Conservation (phyloP, 1,284 basidiomycete species). For the Cutaneotrichosporon sp. region DNA sequence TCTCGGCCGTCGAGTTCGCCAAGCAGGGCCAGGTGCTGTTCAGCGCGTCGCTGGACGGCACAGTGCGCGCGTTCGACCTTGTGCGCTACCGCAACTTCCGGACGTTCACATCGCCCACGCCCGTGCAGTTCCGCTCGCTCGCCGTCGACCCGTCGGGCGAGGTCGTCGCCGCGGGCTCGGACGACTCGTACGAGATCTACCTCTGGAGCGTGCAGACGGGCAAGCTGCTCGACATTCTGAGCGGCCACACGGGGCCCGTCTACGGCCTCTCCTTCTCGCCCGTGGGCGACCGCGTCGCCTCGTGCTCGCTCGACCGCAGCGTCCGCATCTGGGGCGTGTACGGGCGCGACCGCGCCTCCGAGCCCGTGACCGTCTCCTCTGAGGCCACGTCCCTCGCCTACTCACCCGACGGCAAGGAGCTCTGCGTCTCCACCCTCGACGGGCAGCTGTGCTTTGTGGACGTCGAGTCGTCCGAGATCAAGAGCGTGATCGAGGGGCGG, state of each 20-base stretch:
- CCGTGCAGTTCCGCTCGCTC: conserved; percentile 93
- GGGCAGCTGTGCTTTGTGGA: conserved; percentile 94
- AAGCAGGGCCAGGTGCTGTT: conserved; percentile 95
- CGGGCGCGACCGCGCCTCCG: conserved; percentile 81
- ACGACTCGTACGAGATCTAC: conserved; percentile 94
- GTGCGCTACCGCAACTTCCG: conserved; percentile 98
- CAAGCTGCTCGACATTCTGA: conserved; percentile 88
- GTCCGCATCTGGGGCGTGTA: conserved; percentile 76
- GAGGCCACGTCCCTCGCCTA: conserved; percentile 89
- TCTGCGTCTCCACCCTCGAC: conserved; percentile 86
- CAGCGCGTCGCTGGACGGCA: conserved; percentile 94
- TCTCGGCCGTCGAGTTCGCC: conserved; percentile 86
- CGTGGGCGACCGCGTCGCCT: conserved; percentile 81
- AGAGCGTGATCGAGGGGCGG: conserved; percentile 85
- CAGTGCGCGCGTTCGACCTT: conserved; percentile 94
- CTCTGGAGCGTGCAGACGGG: conserved; percentile 99
- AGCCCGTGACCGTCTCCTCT: conserved; percentile 78
- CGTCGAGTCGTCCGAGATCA: conserved; percentile 77
- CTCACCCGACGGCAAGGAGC: conserved; percentile 89
- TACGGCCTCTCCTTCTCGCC: conserved; percentile 87
- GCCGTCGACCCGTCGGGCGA: conserved; percentile 97
- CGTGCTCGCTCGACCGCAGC: conserved; percentile 70
- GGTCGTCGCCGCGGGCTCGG: conserved; percentile 92
- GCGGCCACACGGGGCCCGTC: conserved; percentile 92
- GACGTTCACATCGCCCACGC: conserved; percentile 93